phyloP scores from a whole-genome alignment of 108 stramenopile genomes.

The Aurantiochytrium sp. region DNA sequence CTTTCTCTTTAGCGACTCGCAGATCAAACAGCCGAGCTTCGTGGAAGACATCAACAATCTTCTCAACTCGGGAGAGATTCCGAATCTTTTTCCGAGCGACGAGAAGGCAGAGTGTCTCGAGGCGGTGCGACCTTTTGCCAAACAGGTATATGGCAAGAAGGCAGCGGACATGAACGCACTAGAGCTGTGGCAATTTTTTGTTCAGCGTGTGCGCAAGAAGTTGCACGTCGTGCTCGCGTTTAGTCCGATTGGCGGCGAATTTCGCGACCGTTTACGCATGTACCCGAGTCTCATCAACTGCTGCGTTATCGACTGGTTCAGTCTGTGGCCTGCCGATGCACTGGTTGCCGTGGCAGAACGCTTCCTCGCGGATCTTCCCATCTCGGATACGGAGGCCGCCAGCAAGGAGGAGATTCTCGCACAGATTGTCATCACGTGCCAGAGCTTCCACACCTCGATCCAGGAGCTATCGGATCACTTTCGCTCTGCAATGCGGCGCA shows the following conservation, averaged over 20 bases:
- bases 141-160: constrained; percentile 40
- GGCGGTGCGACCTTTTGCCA: constrained; percentile 41
- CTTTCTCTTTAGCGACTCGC: constrained; percentile 58
- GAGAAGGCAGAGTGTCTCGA: constrained; percentile 50
- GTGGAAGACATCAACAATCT: constrained; percentile 67
- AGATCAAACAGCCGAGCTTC: constrained; percentile 56
- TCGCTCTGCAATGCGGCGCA: constrained; percentile 26
- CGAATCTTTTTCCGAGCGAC: constrained; percentile 57
- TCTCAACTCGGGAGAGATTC: constrained; percentile 59
- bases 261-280: constrained; percentile 53
- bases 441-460: constrained; percentile 44
- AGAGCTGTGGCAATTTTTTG: constrained; percentile 54
- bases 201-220: constrained; percentile 44
- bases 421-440: constrained; percentile 40
- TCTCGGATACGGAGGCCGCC: constrained; percentile 17
- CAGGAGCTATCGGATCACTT: constrained; percentile 37
- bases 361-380: constrained; percentile 39
- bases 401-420: constrained; percentile 24
- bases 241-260: constrained; percentile 62
- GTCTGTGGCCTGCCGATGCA: constrained; percentile 57
- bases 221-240: constrained; percentile 61
- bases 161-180: constrained; percentile 45
- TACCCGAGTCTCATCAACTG: constrained; percentile 62
- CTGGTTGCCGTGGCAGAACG: constrained; percentile 54
- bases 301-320: constrained; percentile 66